Base-by-base conservation (phyloP, 495 filamentous ascomycete species). In the Neurospora africana region DNA sequence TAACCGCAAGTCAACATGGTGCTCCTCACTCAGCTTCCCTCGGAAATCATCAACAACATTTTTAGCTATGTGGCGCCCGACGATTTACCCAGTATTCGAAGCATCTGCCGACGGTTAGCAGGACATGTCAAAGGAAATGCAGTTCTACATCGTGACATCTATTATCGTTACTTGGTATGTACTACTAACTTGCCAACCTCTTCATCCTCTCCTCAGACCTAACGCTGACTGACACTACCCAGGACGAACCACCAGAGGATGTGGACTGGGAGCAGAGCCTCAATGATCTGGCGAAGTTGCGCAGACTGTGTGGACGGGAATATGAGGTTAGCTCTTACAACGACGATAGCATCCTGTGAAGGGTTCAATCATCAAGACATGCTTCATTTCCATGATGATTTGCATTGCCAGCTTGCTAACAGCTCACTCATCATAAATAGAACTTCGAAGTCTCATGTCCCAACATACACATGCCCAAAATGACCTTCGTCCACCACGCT, bases 21-120 rank as follows among this genome's bases (percentile, higher is more conserved):
- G 19, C 72, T 72, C 58, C 69, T 84, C 3, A 81, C 78, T 10
- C 78, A 81, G n/a, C 81, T 88, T 9, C 86, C 86, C 7, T 82
- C 85, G n/a, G 89, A 91, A 78, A 83, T 89, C 65, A 73, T 90
- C 36, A 85, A 89, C 72, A 79, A 82, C 72, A 86, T 91, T 70
- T 79, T 91, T 47, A 72, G 76, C 68, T 82, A 84, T 69, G 77
- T 88, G n/a, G 79, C 86, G n/a, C 86, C 86, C 2, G 73, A 79
- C 38, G 88, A 89, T 72, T 74, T 91, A 38, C 80, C 79, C 0
- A 68, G 75, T n/a, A 72, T 89, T 21, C 76, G 82, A 41, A 76
- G 70, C 69, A 84, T 83, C 68, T 89, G 86, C 74, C 85, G 81
- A 70, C 74, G 47, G 23, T 78, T 90, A 36, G 75, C 86, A 69